Evolutionary conservation across 192 early-diverging fungal genomes (phyloP), one percentile per base, ranked within the genome.

Genomic region (Rhizophagus sp.): DNA sequence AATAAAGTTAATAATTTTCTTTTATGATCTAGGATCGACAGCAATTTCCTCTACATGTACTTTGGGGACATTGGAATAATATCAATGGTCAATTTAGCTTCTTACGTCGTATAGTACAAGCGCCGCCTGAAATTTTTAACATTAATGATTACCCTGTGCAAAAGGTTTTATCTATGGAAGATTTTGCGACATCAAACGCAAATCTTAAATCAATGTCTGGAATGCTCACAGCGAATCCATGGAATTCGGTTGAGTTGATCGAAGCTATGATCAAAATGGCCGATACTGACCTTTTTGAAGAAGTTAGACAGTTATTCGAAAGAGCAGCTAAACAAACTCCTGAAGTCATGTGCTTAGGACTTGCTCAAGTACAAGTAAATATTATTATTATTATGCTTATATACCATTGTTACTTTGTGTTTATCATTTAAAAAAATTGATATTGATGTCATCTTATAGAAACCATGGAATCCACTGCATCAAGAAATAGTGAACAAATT

Each of bases 31-130:
- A 93, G 91, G 91, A 86, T 67, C 77, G 84, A 24, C 87, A 88
- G 52, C 83, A 84, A 17, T 95, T 95, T 75, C 95, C 95, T 24
- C 83, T 91, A 27, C 79, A 88, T n/a, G 84, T 84, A 1, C 90
- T 95, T 80, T 92, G 93, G 86, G 91, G 91, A 36, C 84, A 84
- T 79, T 96, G 95, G 95, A 87, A 84, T 25, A 93, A 95, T 80
- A 75, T 85, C 11, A 89, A 86, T 15, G 91, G 88, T 12, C 94
- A 96, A 81, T 82, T 96, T 22, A 92, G 89, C 30, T 86, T 93
- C 41, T 81, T 96, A 62, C 89, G 85, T 71, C 88, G 91, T 70
- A 85, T 92, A 2, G 86, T 92, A 25, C 82, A 86, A 57, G 83
- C 86, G 17, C 83, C 92, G 3, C 82, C 88, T 11, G 91, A 92